Evolutionary conservation across 169 alveolate genomes (phyloP).

Genomic region (Ichthyophthirius multifiliis): DNA sequence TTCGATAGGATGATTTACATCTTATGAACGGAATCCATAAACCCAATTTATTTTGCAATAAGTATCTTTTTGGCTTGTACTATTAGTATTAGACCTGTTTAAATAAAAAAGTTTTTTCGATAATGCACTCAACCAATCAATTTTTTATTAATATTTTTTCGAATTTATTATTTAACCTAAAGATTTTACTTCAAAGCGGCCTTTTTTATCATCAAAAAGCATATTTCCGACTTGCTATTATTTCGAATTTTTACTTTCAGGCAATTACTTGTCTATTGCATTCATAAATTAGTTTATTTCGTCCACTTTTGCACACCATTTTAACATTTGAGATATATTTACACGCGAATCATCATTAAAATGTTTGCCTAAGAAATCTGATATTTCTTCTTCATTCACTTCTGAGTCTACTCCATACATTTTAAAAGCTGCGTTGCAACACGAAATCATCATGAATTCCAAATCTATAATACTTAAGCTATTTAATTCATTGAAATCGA

Average conservation of each 20-base stretch:
- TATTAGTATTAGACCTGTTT: background rate
- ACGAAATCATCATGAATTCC: constrained; percentile 47
- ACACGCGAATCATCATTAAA: constrained; percentile 33
- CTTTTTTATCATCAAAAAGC: background rate
- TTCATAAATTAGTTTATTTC: constrained; percentile 39
- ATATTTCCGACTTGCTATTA: background rate
- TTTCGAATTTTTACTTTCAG: background rate
- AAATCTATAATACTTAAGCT: constrained; percentile 48
- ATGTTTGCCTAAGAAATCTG: constrained; percentile 27
- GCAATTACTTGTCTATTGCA: constrained; percentile 25
- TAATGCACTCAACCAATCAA: constrained; percentile 39
- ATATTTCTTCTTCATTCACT: constrained; percentile 44
- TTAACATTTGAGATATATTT: constrained; percentile 23
- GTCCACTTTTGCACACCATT: constrained; percentile 43
- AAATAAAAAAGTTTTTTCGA: constrained; percentile 27
- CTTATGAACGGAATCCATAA: constrained; percentile 79
- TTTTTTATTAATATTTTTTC: constrained; percentile 37
- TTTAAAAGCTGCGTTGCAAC: constrained; percentile 48
- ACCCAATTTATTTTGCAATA: constrained; percentile 70
- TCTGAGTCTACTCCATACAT: constrained; percentile 36
- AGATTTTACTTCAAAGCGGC: constrained; percentile 16
- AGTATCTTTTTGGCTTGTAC: constrained; percentile 24
- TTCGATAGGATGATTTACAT: constrained; percentile 63
- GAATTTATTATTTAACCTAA: constrained; percentile 21
- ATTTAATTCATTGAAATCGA: constrained; percentile 58